Base-by-base conservation (phyloP, 179 eudicot genomes). In the Silene noctiflora region DNA sequence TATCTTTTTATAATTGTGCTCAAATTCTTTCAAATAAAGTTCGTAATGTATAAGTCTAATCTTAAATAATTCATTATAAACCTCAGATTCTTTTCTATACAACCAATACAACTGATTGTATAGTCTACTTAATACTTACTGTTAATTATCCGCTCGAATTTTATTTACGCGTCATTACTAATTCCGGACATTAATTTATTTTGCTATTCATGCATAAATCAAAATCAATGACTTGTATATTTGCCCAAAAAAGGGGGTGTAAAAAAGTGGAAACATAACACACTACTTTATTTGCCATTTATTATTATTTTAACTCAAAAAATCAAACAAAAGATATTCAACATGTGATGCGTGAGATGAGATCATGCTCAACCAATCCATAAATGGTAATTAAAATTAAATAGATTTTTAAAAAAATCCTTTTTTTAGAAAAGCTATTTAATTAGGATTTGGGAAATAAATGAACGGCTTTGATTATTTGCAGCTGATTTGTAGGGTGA, bases 361-460 rank as follows among this genome's bases (percentile, higher is more conserved):
- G 44, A 55, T 71, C 63, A 71, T 63, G 31, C 21, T 53, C 29
- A 46, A 22, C 46, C 31, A 70, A 71, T 48, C 70, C 71, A 77
- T 61, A 59, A 44, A 27, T 72, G 64, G 76, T 44, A 63, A 56
- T 72, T 12, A 78, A 77, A 53, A 20, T 64, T 16, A 53, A 63
- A 74, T 31, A 72, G 13, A 19, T 20, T 75, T 73, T 33, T 1
- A 65, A 27, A 55, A 59, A 27, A 65, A 4, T 4, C 61, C 27
- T 69, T 69, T 69, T 31, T 65, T 63, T 39, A 39, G 44, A 10
- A 75, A 75, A 22, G 20, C 48, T 27, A 76, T 16, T 71, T 19
- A 72, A 63, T 67, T 22, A 71, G 55, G 25, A 21, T 17, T 29
- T 72, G 67, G 12, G 17, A 53, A 27, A 14, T 58, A 46, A n/a